Evolutionary conservation across 1,284 basidiomycete species (phyloP).

Genomic region (Paramarasmius palmivorus): DNA sequence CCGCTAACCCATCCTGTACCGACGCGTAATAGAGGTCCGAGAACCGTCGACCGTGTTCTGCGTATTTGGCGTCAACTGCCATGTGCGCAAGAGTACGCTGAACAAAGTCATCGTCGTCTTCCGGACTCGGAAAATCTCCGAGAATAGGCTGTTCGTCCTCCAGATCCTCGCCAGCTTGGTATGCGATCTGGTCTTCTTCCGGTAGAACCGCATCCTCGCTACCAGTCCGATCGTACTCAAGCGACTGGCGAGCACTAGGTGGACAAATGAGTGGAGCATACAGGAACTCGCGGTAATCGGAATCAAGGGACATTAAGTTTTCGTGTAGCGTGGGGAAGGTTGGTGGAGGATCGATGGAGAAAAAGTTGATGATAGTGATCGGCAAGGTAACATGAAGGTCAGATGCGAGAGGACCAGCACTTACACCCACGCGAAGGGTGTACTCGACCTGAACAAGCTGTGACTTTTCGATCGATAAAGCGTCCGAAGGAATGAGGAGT

Average conservation of each 20-base stretch:
- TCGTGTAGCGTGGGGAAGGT: constrained; percentile 18
- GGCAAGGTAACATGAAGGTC: constrained; percentile 73
- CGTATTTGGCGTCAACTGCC: constrained; percentile 22
- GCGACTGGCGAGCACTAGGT: background rate
- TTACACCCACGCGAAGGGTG: constrained; percentile 70
- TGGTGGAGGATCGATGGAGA: constrained; percentile 80
- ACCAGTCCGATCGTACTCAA: background rate
- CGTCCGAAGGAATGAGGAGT: constrained; percentile 70
- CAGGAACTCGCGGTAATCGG: background rate
- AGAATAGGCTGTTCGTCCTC: constrained; percentile 18
- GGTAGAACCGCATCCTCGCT: background rate
- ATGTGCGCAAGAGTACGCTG: constrained; percentile 29
- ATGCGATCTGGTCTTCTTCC: background rate
- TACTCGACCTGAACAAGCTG: constrained; percentile 83
- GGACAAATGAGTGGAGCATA: background rate
- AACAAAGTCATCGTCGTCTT: constrained; percentile 36
- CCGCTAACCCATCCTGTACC: constrained; percentile 16
- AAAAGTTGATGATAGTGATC: constrained; percentile 73
- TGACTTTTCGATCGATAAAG: constrained; percentile 74
- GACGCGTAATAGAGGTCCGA: constrained; percentile 32
- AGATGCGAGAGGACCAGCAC: constrained; percentile 62
- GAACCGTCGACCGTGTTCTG: constrained; percentile 27
- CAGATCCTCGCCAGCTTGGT: background rate
- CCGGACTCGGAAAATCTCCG: constrained; percentile 25
- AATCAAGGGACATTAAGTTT: constrained; percentile 4